Evolutionary conservation across 805 yeast genomes (phyloP), one percentile per base, ranked within the genome.

Genomic region (Pichia insulana): DNA sequence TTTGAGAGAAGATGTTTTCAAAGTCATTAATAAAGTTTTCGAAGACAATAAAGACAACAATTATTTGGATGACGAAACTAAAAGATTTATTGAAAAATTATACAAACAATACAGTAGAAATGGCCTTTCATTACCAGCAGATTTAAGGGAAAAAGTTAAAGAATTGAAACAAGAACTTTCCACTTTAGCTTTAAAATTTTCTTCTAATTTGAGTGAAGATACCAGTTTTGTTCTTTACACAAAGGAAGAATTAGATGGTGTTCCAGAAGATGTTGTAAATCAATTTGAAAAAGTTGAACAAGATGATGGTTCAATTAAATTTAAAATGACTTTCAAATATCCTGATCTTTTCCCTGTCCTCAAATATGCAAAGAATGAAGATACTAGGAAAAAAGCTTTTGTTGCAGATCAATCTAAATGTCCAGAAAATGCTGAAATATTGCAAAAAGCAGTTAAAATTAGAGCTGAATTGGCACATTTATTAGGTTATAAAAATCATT

Each of bases 281-380:
- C 82, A 73, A 54, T 80, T 78, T 53, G 81, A 72, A 41, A 63
- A 61, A 43, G 64, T 67, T 19, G 63, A 64, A 30, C 35, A 37
- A 16, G 52, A 50, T 6, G 70, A 65, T 17, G 74, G 67, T 18
- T 69, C 63, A 15, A 62, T 60, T 15, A 59, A 63, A 40, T 67
- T 59, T 50, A 80, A 80, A 55, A 81, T 86, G 69, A 81, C 92
- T 2, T 83, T 75, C 66, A 84, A 86, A 59, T 83, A 82, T 54
- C 92, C 95, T 1, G 95, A 85, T 56, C 60, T 81, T 37, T 65
- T 80, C 47, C 94, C 94, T 2, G 81, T 82, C n/a, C 61, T 83
- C 59, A 82, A 83, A 57, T 78, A 78, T 58, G 89, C 94, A 34
- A 67, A 70, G 43, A 63, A 63, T 48, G 70, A 78, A 34, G 73